phyloP scores from a whole-genome alignment of 2,329 filamentous ascomycete genomes.

The Teratosphaeria viscida region DNA sequence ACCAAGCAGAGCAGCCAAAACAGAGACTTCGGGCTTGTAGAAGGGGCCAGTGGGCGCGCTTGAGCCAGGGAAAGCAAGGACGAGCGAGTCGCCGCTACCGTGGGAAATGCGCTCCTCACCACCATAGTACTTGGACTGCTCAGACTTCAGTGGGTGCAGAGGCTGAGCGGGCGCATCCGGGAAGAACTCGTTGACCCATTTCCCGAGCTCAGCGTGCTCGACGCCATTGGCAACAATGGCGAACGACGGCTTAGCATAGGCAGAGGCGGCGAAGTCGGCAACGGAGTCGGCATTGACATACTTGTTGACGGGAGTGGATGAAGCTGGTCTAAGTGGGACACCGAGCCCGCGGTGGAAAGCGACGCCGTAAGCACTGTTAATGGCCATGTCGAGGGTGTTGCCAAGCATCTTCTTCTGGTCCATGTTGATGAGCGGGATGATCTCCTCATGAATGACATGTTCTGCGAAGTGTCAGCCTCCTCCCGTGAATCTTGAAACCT shows the following conservation, averaged over 20 bases:
- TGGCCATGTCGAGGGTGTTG: slow-evolving; percentile 57
- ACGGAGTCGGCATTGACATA: slow-evolving; percentile 72
- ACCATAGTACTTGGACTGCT: slow-evolving; percentile 77
- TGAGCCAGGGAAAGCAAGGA: slow-evolving; percentile 87
- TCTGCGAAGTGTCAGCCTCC: slow-evolving; percentile 41
- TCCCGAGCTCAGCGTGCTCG: slow-evolving; percentile 61
- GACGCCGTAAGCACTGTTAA: slow-evolving; percentile 74
- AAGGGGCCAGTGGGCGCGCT: slow-evolving; percentile 59
- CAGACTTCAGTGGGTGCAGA: slow-evolving; percentile 46
- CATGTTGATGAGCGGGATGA: slow-evolving; percentile 64
- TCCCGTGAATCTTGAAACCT: slow-evolving; percentile 1
- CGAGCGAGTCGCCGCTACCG: slow-evolving; percentile 66
- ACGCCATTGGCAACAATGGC: slow-evolving; percentile 86
- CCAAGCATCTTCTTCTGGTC: slow-evolving; percentile 64
- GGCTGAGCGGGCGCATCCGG: slow-evolving; percentile 48
- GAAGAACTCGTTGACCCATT: slow-evolving; percentile 94
- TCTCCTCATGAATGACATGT: slow-evolving; percentile 83
- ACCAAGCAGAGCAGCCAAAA: slow-evolving; percentile 81
- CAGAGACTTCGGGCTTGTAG: slow-evolving; percentile 82
- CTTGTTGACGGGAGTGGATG: slow-evolving; percentile 60
- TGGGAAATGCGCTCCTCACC: slow-evolving; percentile 86
- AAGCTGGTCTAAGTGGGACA: slow-evolving; percentile 60
- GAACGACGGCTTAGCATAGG: slow-evolving; percentile 83
- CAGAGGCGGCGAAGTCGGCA: slow-evolving; percentile 62
- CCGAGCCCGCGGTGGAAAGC: slow-evolving; percentile 94